Evolutionary conservation across 345 rosid species (phyloP), one percentile per base, ranked within the genome.

Genomic region (Citrus medica): DNA sequence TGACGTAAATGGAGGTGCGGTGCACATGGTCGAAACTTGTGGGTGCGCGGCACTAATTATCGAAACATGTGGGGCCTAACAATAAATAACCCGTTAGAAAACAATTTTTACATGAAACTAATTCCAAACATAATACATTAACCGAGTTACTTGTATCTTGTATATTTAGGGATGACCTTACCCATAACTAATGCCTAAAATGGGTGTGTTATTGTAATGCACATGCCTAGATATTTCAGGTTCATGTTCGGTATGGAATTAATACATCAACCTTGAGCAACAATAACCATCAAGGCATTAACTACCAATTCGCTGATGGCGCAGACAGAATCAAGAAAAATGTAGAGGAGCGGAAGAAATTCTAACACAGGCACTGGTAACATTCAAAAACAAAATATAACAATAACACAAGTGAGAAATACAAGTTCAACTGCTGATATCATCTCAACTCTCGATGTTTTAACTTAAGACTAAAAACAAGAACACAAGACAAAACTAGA

Each of bases 401-500:
- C 69, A 59, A 55, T 56, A 62, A 59, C 74, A 59, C 71, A 35
- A 21, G 22, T 65, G 1, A 8, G 37, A 64, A 53, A 21, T 27
- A 24, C 73, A 75, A 66, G 68, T 80, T 66, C 30, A 22, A 56
- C 46, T 21, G 72, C 65, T 27, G 24, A 74, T 65, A 62, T 74
- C 61, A 67, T 40, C 32, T 69, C 4, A 25, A 46, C 74, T 28
- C 42, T 13, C 1, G 0, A 46, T 13, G 51, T 12, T 46, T 42
- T 33, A 40, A 28, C 37, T 46, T 48, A 13, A 28, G 60, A 51
- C 63, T n/a, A 70, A 30, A 63, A 70, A 32, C 51, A 59, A 6
- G 22, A 76, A 65, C 61, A 78, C 3, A 70, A 74, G 63, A 19
- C 35, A 53, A 48, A 48, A 70, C 2, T 70, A 28, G 60, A 70